These are phyloP conservation scores for Saprolegnia diclina DNA, from an alignment of 352 stramenopile genomes.

Conservation along the genomic window DNA sequence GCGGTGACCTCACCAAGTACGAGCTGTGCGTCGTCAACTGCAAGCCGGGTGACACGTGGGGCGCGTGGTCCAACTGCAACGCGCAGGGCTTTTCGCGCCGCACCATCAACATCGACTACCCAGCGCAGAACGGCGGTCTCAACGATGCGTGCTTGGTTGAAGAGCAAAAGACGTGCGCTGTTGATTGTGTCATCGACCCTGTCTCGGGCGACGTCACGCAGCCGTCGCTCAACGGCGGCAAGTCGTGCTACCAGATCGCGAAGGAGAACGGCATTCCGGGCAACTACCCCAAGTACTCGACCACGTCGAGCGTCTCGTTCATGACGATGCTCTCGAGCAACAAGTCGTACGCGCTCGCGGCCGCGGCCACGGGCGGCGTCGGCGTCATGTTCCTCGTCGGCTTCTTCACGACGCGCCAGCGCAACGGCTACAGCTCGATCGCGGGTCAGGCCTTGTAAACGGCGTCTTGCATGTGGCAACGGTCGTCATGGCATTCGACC, in stretches of 20 bases:
- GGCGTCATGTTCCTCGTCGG: slow-evolving; percentile 15
- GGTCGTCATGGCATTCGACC: no score
- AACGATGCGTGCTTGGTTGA: slow-evolving; percentile 7
- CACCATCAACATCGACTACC: slow-evolving; percentile 13
- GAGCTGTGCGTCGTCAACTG: slow-evolving; percentile 15
- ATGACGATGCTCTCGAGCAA: slow-evolving; percentile 13
- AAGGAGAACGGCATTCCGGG: neutral
- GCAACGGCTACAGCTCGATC: slow-evolving; percentile 18
- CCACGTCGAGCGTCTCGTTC: neutral
- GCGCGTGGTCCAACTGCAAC: slow-evolving; percentile 3
- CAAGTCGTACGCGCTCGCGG: slow-evolving; percentile 17
- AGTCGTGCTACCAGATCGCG: slow-evolving; percentile 1
- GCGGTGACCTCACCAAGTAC: neutral
- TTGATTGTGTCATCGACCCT: slow-evolving; percentile 16
- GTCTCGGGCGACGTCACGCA: neutral
- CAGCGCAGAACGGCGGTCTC: slow-evolving; percentile 16
- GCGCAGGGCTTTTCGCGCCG: slow-evolving; percentile 2
- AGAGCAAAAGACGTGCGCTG: slow-evolving; percentile 11
- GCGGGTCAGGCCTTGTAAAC: neutral
- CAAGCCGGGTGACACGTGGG: slow-evolving; percentile 15
- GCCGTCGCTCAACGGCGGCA: slow-evolving; percentile 7
- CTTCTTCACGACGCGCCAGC: slow-evolving; percentile 8
- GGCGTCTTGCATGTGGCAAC: neutral
- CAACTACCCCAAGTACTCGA: neutral
- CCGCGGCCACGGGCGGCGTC: slow-evolving; percentile 5